These are phyloP conservation scores for Chlamydomonas urium DNA, from an alignment of 139 green algal genomes.

Conservation along the genomic window DNA sequence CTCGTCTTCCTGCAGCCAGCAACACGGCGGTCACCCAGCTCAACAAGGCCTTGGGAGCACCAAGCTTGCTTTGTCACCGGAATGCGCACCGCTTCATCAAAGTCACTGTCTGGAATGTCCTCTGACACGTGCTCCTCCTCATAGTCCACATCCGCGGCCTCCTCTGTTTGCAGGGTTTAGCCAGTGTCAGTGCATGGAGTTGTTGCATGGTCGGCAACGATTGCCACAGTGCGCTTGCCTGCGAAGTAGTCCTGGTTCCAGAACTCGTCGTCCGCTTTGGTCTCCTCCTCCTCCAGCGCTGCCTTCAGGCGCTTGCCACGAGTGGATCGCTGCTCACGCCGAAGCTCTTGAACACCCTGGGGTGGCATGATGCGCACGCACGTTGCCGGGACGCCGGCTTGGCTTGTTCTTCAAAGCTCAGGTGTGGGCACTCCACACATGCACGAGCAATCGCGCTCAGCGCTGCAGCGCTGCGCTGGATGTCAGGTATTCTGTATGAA, in stretches of 20 bases:
- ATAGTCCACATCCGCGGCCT: constrained; percentile 64
- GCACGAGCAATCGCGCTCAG: no score
- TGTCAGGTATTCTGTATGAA: no score
- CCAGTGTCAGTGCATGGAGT: not conserved
- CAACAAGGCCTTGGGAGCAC: no score
- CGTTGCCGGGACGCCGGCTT: no score
- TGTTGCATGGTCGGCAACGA: not conserved
- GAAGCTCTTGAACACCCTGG: no score
- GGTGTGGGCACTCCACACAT: no score
- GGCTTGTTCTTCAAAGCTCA: no score
- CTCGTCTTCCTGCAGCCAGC: constrained; percentile 23
- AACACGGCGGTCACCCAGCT: no score
- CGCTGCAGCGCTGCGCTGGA: no score
- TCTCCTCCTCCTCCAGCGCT: constrained; percentile 26
- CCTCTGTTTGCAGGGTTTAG: constrained; percentile 44
- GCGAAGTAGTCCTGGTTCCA: constrained; percentile 79
- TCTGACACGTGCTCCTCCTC: constrained; percentile 35
- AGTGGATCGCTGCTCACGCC: constrained; percentile 18
- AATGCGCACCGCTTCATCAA: no score
- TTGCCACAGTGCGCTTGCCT: not conserved
- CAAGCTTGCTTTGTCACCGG: no score
- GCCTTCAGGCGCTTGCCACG: constrained; percentile 38
- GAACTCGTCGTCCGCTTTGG: constrained; percentile 73
- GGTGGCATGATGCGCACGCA: no score
- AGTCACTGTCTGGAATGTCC: constrained; percentile 75